phyloP scores from a whole-genome alignment of 192 early-diverging fungal genomes.

The Chytriomyces sp. region DNA sequence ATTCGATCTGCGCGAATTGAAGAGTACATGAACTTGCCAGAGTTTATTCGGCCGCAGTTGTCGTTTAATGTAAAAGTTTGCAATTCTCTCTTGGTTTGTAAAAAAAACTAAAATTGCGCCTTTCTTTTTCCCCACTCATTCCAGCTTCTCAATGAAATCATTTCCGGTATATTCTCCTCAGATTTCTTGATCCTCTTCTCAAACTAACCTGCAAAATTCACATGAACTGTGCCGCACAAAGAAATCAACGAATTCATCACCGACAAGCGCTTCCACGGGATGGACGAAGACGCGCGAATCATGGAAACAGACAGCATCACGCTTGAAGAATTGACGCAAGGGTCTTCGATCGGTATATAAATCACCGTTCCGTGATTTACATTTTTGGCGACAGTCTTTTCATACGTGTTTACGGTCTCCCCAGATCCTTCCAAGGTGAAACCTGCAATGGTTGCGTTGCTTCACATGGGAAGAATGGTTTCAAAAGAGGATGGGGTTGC shows the following conservation, averaged over 20 bases:
- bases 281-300: conserved; percentile 7
- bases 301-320: conserved; percentile 4
- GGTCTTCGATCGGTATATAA: background rate
- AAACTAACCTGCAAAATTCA: background rate
- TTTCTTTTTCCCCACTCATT: background rate
- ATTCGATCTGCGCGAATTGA: conserved; percentile 3
- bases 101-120: background rate
- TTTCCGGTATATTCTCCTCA: background rate
- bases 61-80: conserved; percentile 9
- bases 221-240: background rate
- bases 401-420: background rate
- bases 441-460: background rate
- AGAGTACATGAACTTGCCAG: conserved; percentile 6
- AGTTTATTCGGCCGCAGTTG: conserved; percentile 17
- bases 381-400: background rate
- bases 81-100: background rate
- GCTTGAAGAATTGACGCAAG: conserved; percentile 4
- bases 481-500: background rate
- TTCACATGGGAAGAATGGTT: background rate
- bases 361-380: background rate
- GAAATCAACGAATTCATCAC: conserved; percentile 34
- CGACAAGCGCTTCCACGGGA: conserved; percentile 23
- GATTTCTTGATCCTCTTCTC: no score
- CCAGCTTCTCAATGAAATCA: background rate
- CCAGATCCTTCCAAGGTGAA: conserved; percentile 3